A percentile compares a stretch with the other conserved stretches of the same genome.
These are phyloP conservation scores for Stephania japonica DNA, from an alignment of 164 flowering plant genomes.

Conservation along the genomic window DNA sequence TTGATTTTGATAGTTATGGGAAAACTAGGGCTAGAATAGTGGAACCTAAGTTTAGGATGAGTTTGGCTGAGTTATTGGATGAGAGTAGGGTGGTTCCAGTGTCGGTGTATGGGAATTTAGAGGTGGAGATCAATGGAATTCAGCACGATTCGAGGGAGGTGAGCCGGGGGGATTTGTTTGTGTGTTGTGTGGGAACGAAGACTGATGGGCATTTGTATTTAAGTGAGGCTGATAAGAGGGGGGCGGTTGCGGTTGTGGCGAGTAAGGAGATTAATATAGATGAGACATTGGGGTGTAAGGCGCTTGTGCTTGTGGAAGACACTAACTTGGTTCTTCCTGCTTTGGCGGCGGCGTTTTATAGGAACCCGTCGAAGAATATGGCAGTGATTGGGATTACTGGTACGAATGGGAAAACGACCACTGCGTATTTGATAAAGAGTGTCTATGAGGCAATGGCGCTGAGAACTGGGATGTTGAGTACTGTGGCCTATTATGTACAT, in stretches of 20 bases:
- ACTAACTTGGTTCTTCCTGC: constrained; percentile 66
- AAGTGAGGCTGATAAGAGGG: constrained; percentile 94
- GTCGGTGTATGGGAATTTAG: constrained; percentile 75
- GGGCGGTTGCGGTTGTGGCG: constrained; percentile 95
- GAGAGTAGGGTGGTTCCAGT: constrained; percentile 89
- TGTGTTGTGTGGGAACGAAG: constrained; percentile 73
- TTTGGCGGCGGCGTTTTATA: constrained; percentile 74
- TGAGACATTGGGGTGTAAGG: constrained; percentile 83
- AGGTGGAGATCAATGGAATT: constrained; percentile 78
- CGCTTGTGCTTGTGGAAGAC: constrained; percentile 89
- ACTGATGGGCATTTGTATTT: constrained; percentile 83
- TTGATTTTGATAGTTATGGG: constrained; percentile 65
- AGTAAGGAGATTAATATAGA: constrained; percentile 86
- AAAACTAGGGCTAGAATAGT: constrained; percentile 55
- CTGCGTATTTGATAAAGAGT: constrained; percentile 64
- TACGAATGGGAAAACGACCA: constrained; percentile 82
- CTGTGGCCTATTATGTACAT: constrained; percentile 67
- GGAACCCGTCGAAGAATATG: constrained; percentile 71
- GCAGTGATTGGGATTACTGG: constrained; percentile 91
- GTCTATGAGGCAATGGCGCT: constrained; percentile 94
- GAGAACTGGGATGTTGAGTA: constrained; percentile 84
- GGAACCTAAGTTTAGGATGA: constrained; percentile 84
- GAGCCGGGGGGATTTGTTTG: constrained; percentile 77
- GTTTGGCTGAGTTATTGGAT: constrained; percentile 86
- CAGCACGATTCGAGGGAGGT: constrained; percentile 88